phyloP scores from a whole-genome alignment of 164 flowering plant genomes.

The Vitis cinerea region DNA sequence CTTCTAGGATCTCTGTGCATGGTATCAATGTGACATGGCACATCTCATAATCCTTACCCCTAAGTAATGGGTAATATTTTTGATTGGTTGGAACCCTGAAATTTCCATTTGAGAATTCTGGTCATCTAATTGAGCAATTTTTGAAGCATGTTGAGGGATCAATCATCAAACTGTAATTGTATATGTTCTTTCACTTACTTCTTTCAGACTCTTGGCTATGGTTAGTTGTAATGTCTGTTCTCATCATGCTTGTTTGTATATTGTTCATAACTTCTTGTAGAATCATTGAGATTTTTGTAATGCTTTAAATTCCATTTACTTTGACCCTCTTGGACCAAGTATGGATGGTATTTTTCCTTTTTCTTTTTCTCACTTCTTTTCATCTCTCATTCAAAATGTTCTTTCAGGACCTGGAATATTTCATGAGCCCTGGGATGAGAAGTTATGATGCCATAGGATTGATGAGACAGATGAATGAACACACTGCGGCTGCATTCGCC shows the following conservation, averaged over 20 bases:
- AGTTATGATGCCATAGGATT: conserved; percentile 87
- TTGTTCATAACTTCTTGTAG: neutral
- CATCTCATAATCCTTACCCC: too few relatives aligned
- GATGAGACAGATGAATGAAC: conserved; percentile 83
- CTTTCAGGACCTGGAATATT: conserved; percentile 70
- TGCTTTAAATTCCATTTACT: neutral
- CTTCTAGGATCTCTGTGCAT: too few relatives aligned
- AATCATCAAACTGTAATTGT: neutral
- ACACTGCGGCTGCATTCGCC: conserved; percentile 65
- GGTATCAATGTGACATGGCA: too few relatives aligned
- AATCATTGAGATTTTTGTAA: neutral
- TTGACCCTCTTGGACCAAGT: neutral
- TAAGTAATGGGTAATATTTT: too few relatives aligned
- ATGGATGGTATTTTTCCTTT: neutral
- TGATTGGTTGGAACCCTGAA: too few relatives aligned
- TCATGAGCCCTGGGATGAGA: conserved; percentile 72
- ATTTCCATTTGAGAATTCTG: too few relatives aligned
- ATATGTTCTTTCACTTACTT: neutral
- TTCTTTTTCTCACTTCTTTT: neutral
- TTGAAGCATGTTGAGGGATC: too few relatives aligned
- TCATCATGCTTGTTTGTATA: neutral
- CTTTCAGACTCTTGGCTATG: neutral
- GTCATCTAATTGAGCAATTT: too few relatives aligned
- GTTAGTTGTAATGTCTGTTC: neutral
- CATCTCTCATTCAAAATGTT: neutral